Evolutionary conservation across 768 basidiomycete genomes (phyloP).

Genomic region (Trametes cubensis): DNA sequence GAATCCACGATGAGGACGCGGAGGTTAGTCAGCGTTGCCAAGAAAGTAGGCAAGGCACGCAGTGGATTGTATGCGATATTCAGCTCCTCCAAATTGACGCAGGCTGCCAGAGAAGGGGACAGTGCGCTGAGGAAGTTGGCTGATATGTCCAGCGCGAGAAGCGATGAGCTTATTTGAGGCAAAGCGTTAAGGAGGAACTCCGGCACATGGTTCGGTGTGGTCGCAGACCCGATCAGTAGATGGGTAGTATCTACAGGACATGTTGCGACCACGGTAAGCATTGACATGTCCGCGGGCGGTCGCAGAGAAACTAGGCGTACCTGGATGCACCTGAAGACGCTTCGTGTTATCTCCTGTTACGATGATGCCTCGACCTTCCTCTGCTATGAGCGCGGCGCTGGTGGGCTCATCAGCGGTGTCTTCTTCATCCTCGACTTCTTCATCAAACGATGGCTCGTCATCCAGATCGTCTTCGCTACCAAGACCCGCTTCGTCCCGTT

Average conservation of each 20-base stretch:
- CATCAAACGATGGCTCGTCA: conserved; percentile 40
- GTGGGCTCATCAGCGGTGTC: conserved; percentile 69
- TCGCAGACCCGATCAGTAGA: conserved; percentile 82
- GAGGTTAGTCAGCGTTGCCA: conserved; percentile 73
- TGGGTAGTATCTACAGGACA: conserved; percentile 80
- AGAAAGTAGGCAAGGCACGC: conserved; percentile 87
- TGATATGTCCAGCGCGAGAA: conserved; percentile 93
- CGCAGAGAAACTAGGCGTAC: conserved; percentile 45
- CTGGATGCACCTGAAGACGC: conserved; percentile 69
- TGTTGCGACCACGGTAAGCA: conserved; percentile 4
- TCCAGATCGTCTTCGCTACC: conserved; percentile 58
- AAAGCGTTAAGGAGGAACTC: conserved; percentile 69
- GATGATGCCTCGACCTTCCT: conserved; percentile 84
- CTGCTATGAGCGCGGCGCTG: conserved; percentile 75
- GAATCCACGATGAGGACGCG: conserved; percentile 92
- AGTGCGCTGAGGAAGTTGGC: conserved; percentile 83
- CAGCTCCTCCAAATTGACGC: conserved; percentile 85
- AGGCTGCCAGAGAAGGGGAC: conserved; percentile 80
- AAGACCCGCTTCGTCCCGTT: conserved; percentile 64
- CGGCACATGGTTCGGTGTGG: conserved; percentile 76
- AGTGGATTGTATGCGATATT: conserved; percentile 92
- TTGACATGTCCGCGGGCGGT: conserved; percentile 10
- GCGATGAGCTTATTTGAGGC: conserved; percentile 71
- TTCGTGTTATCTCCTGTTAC: conserved; percentile 65
- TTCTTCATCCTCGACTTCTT: conserved; percentile 53